Evolutionary conservation across 352 stramenopile species (phyloP), one percentile per base, ranked within the genome.

Genomic region (Blastocystis sp.): DNA sequence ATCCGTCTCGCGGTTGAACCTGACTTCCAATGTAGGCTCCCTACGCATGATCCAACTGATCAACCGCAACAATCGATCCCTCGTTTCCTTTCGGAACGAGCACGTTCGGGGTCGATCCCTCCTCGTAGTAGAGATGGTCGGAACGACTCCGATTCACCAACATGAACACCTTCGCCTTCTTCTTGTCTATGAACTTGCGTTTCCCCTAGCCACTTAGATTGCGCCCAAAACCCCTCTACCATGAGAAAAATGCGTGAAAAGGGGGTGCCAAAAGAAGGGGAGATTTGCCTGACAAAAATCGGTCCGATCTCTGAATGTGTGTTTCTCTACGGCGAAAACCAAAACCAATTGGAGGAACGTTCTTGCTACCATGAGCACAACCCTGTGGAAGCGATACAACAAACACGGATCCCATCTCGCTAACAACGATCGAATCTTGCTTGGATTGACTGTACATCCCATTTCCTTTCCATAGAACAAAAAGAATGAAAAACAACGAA

Each of bases 181-280:
- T 78, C 34, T 78, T 78, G 34, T 78, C 67, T 29, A 76, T 76
- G 32, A 78, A 78, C 44, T 78, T 78, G 14, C 57, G 56, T 38
- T 78, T 78, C 16, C 42, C 51, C 42, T 78, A 59, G 27, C 0
- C 38, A 16, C 56, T 78, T 53, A 76, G 36, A 54, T 18, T 32
- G 27, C 16, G 9, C 0, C 21, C 18, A 56, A 29, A 53, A 53
- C 48, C 16, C 16, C 27, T 53, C 4, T 76, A 76, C 64, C 64
- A 76, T 76, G 64, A 76, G 64, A 76, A 76, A 76, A 53, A 40
- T 21, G n/a, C 14, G 6, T 54, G 4, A 21, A 76, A 49, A 34
- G n/a, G n/a, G n/a, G n/a, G n/a, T n/a, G n/a, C n/a, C n/a, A n/a
- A n/a, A n/a, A n/a, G n/a, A n/a, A n/a, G n/a, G n/a, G n/a, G n/a